Evolutionary conservation across 495 filamentous ascomycete species (phyloP), one percentile per base, ranked within the genome.

Genomic region (Neurospora africana): DNA sequence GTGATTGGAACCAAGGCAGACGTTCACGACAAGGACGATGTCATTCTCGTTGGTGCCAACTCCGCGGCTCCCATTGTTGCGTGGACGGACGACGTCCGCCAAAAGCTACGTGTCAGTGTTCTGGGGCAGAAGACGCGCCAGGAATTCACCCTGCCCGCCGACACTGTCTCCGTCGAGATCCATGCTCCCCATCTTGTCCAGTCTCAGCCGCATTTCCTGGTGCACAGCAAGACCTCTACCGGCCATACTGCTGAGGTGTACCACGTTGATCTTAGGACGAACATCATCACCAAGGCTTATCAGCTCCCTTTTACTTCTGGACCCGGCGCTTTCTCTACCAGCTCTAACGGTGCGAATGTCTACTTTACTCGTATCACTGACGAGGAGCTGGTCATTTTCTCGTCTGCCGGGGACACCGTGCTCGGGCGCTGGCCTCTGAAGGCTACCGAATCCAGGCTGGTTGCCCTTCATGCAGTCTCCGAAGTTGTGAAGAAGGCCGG

Each of bases 171-270:
- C 37, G 89, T 98, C 41, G 85, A 84, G 9, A 81, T 98, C 30
- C 91, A 96, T 78, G 90, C 93, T 17, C 88, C 92, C 6, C 87
- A 88, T 69, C 84, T 90, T 69, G 81, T 89, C 35, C 90, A 90
- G 78, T 90, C 91, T 38, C 82, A 88, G 33, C 85, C 92, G 5
- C 91, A 96, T 83, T 92, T 97, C 81, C 82, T 98, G 53, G 91
- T 98, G 9, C 92, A 97, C 73, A 95, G 87, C 79, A 87, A 90
- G 76, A 92, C 92, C 1, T 81, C 81, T 4, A 85, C 83, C 17
- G 88, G 88, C 19, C 91, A 94, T 77, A 92, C 90, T 84, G 94
- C 92, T 6, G 92, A 95, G 73, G 91, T 97, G 37, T 98, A 89
- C 78, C 93, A 95, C 74, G 85, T 95, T 74, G 87, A 97, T 75